Base-by-base conservation (phyloP, 2,329 filamentous ascomycete genomes). In the Rhytidhysteron rufulum region DNA sequence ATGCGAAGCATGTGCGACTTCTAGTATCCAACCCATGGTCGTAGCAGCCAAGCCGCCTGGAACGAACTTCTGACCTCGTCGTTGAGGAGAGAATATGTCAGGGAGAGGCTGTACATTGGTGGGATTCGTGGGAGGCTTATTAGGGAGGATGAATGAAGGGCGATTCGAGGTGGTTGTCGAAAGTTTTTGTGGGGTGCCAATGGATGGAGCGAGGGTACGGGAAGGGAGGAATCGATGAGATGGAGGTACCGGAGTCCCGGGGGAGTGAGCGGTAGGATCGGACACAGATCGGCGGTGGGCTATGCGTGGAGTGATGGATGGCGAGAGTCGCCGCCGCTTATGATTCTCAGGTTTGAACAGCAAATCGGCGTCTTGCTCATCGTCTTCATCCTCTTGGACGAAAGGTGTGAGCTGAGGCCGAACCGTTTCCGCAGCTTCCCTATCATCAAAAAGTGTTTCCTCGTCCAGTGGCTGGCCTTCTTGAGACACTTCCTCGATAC, bases 1-100 rank as follows among this genome's bases (percentile, higher is more conserved):
- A 4, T 37, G 22, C 15, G 48, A 51, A 3, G 51, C 50, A 31
- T 51, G 53, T 7, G 60, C 60, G 3, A 57, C 48, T 27, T 75
- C 73, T 13, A 78, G 57, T 10, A 80, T 60, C 74, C 74, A 79
- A 13, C 65, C 60, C 35, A 73, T 67, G 21, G 77, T 54, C 34
- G 67, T 71, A 1, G 68, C 63, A 3, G 76, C 76, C 39, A 77
- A 58, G 2, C 75, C 76, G 3, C 68, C 66, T 2, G 68, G 58
- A 0, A 75, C 33, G 45, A 73, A 78, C 48, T 72, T 72, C 45
- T 73, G 66, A 0, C 67, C 69, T 43, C 69, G 69, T 19, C 73
- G 65, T 34, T 72, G 70, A 1, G 77, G 76, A 1, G 75, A 78
- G 55, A 79, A 79, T 29, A 71, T 66, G 30, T 76, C 71, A 1